Evolutionary conservation across 1,139 yeast genomes (phyloP).

Genomic region (Eremothecium coryli): DNA sequence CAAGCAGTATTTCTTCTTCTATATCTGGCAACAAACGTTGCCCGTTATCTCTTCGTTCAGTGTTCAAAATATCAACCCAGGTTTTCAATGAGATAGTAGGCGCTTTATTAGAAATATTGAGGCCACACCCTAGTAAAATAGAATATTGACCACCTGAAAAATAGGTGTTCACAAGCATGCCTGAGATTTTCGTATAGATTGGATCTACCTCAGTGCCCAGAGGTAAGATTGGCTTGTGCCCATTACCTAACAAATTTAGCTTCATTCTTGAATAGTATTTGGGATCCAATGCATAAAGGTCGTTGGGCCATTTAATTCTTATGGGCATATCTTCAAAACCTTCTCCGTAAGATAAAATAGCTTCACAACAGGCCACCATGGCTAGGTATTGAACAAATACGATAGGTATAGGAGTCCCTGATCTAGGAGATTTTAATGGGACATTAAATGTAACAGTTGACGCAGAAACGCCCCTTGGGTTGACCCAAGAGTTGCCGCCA

Average conservation of each 20-base stretch:
- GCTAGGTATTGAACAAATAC: constrained; percentile 83
- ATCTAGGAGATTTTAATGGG: constrained; percentile 35
- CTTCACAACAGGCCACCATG: constrained; percentile 74
- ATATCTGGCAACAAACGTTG: constrained; percentile 40
- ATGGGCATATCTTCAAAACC: constrained; percentile 73
- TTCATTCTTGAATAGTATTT: constrained; percentile 34
- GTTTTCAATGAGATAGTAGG: constrained; percentile 85
- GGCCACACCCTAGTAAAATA: constrained; percentile 75
- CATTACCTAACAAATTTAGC: constrained; percentile 22
- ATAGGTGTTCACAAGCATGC: constrained; percentile 76
- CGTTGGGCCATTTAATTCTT: constrained; percentile 94
- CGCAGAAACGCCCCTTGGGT: constrained; percentile 87
- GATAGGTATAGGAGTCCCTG: constrained; percentile 37
- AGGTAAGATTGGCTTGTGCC: constrained; percentile 15
- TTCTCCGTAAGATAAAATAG: constrained; percentile 54
- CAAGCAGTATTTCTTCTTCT: constrained; percentile 56
- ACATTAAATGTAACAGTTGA: constrained; percentile 61
- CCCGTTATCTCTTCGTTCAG: constrained; percentile 37
- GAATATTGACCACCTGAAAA: constrained; percentile 49
- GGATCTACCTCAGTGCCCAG: constrained; percentile 33
- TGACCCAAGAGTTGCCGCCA: constrained; percentile 92
- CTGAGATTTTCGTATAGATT: constrained; percentile 69
- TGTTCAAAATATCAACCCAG: constrained; percentile 54
- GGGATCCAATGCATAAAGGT: constrained; percentile 68
- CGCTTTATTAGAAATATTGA: constrained; percentile 74